Evolutionary conservation across 371 early-diverging fungal species (phyloP).

Genomic region (Smittium mucronatum): DNA sequence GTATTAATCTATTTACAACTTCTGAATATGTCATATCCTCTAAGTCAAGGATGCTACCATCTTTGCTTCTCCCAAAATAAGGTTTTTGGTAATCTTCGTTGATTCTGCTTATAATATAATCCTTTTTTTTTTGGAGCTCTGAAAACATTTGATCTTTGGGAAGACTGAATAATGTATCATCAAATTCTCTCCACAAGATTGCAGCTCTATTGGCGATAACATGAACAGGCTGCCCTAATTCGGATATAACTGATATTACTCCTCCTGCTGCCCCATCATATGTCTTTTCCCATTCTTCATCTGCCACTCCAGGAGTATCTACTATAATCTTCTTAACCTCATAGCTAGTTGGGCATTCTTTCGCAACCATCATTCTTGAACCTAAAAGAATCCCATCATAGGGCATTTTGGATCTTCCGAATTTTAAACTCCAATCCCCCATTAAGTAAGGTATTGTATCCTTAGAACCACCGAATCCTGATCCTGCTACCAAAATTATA

Average conservation of each 20-base stretch:
- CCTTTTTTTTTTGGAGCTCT: slow-evolving; percentile 63
- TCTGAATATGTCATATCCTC: slow-evolving; percentile 89
- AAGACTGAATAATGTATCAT: slow-evolving; percentile 69
- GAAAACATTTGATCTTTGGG: slow-evolving; percentile 73
- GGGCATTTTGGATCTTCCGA: slow-evolving; percentile 83
- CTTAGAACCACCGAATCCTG: slow-evolving; percentile 81
- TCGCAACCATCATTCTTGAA: slow-evolving; percentile 87
- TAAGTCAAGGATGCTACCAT: slow-evolving; percentile 52
- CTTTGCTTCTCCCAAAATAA: slow-evolving; percentile 80
- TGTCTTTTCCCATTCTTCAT: slow-evolving; percentile 77
- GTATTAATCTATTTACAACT: slow-evolving; percentile 66
- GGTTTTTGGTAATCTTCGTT: slow-evolving; percentile 63
- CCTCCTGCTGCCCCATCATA: slow-evolving; percentile 76
- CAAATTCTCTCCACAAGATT: slow-evolving; percentile 82
- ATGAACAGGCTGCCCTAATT: slow-evolving; percentile 86
- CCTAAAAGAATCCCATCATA: slow-evolving; percentile 90
- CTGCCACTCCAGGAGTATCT: slow-evolving; percentile 72
- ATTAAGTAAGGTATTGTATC: slow-evolving; percentile 85
- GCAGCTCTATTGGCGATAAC: slow-evolving; percentile 90
- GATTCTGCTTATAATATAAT: slow-evolving; percentile 74
- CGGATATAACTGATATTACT: slow-evolving; percentile 79
- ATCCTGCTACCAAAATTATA: slow-evolving; percentile 79
- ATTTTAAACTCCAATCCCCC: slow-evolving; percentile 76
- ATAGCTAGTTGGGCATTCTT: slow-evolving; percentile 64
- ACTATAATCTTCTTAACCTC: slow-evolving; percentile 82